These are phyloP conservation scores for Tephrocybe sp. DNA, from an alignment of 768 basidiomycete genomes.

Conservation along the genomic window DNA sequence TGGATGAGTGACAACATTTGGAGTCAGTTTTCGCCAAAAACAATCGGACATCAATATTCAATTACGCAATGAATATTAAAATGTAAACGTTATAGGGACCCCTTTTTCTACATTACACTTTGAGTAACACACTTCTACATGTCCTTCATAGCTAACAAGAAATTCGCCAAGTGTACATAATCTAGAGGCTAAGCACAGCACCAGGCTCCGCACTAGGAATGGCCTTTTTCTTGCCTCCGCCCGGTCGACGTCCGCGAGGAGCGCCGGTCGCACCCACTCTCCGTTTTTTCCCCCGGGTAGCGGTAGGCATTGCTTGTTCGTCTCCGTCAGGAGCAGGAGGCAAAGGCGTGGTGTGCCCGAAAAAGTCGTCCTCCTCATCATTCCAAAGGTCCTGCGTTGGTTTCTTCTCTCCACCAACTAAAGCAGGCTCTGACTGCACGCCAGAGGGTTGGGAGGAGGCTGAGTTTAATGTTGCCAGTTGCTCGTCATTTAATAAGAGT, in stretches of 20 bases:
- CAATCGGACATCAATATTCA: constrained; percentile 11
- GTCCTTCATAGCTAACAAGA: neutral
- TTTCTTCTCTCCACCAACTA: constrained; percentile 30
- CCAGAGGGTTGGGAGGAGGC: constrained; percentile 33
- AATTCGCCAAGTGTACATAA: constrained; percentile 8
- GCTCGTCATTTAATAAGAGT: constrained; percentile 90
- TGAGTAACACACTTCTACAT: neutral
- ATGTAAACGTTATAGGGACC: neutral
- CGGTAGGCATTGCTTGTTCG: constrained; percentile 31
- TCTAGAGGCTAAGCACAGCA: neutral
- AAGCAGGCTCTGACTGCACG: constrained; percentile 24
- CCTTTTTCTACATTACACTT: constrained; percentile 1
- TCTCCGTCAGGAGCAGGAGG: constrained; percentile 27
- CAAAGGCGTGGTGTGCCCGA: constrained; percentile 51
- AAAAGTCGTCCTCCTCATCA: constrained; percentile 86
- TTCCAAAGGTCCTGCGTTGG: constrained; percentile 72
- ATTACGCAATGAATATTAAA: too few relatives aligned
- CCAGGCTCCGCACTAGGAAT: constrained; percentile 5
- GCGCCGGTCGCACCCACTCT: constrained; percentile 32
- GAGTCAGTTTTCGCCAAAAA: constrained; percentile 12
- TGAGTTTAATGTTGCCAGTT: constrained; percentile 69
- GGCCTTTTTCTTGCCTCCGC: constrained; percentile 33
- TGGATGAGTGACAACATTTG: constrained; percentile 2
- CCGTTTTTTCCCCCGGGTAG: constrained; percentile 40
- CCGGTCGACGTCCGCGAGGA: constrained; percentile 37